phyloP scores from a whole-genome alignment of 495 filamentous ascomycete species.

The Aspergillus nidulans region DNA sequence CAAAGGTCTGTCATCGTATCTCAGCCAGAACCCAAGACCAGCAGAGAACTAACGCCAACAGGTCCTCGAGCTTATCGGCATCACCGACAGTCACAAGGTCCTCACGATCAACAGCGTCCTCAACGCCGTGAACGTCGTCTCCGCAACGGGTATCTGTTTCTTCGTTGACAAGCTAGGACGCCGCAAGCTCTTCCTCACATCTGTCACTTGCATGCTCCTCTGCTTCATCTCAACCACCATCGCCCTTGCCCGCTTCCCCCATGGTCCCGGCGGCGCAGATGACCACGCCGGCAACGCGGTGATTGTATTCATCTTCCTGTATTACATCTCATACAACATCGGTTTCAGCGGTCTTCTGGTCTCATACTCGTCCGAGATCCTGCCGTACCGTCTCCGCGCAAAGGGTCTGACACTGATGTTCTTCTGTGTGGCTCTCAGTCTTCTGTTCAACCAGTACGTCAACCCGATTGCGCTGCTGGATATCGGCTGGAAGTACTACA shows the following conservation, averaged over 20 bases:
- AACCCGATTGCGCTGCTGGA: conserved; percentile 4
- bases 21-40: not conserved
- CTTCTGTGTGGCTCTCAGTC: conserved; percentile 7
- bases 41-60: not conserved
- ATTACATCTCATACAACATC: conserved; percentile 53
- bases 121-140: conserved; percentile 9
- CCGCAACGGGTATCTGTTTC: conserved; percentile 7
- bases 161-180: conserved; percentile 9
- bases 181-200: conserved; percentile 7
- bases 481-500: conserved; percentile 10
- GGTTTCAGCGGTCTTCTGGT: conserved; percentile 58
- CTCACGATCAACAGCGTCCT: conserved; percentile 4
- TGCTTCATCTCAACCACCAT: conserved; percentile 8
- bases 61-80: conserved; percentile 8
- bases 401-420: conserved; percentile 60
- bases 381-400: conserved; percentile 61
- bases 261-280: not conserved
- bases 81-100: not conserved
- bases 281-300: conserved; percentile 42
- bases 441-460: conserved; percentile 12
- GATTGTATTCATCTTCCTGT: conserved; percentile 58
- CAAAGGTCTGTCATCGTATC: not conserved
- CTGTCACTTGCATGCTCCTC: not conserved
- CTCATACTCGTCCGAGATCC: conserved; percentile 60
- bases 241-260: conserved; percentile 2